Base-by-base conservation (phyloP, 805 yeast species). In the Komagataella ulmi region DNA sequence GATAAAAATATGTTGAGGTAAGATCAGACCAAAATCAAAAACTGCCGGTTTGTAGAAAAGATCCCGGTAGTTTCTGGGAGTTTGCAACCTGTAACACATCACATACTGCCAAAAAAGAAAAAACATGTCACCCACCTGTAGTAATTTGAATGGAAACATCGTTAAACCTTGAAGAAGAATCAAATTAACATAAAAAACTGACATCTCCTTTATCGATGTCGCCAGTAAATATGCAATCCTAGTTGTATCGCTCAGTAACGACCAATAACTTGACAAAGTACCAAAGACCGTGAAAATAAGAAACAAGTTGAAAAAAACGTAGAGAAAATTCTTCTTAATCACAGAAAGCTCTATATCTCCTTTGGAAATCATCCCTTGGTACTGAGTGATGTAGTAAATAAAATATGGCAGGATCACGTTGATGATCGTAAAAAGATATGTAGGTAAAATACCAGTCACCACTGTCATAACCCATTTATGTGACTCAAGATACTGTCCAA, bases 91-190 rank as follows among this genome's bases (percentile, higher is more conserved):
- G 48, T 51, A 56, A 21, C 67, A 54, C 64, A 65, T 44, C 54
- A 70, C 52, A 63, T 72, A 59, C 64, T 65, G 57, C 75, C 69
- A 65, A 47, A 75, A 74, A 14, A 77, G 59, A 21, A 74, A 57
- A 3, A 72, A 67, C 43, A 79, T 66, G 60, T 79, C 83, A 17
- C 82, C 80, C 45, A 75, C 64, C 59, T 80, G 84, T 12, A 79
- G 65, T 46, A 79, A 65, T 51, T 76, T 72, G 46, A 78, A 75
- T 3, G 83, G 83, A 57, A 79, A 76, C 81, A 80, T 77, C 1
- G 80, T 80, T 50, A 80, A 58, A 0, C 89, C 93, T 63, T 85
- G 93, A 52, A 85, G 72, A 19, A 85, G 69, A 53, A 85, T 84
- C 65, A 79, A 70, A 59, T 79, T 80, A 50, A 74, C 78, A 56